Base-by-base conservation (phyloP, 345 rosid species). In the Murraya koenigii region DNA sequence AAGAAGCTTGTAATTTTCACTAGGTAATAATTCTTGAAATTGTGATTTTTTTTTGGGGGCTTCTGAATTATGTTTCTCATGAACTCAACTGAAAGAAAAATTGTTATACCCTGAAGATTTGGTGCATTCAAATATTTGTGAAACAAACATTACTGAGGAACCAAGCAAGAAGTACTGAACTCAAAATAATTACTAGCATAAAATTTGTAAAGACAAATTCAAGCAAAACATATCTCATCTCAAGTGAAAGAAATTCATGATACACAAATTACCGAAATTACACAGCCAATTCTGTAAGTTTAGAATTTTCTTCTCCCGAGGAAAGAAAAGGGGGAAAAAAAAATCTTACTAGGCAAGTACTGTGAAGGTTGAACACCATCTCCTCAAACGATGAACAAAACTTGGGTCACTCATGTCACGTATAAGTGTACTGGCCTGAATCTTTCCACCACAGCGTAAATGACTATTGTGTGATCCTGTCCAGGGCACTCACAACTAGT, bases 381-480 rank as follows among this genome's bases (percentile, higher is more conserved):
- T 77, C 66, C 23, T 61, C 30, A 28, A 25, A 9, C 17, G 69
- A 49, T 26, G 70, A 77, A 38, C 52, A 47, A 8, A 8, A 23
- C 41, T 15, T 52, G 3, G 15, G 75, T 73, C 67, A 81, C 52
- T 36, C 19, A 30, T 5, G 49, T 36, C 19, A 30, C 17, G 49
- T 11, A 14, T 36, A 38, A 33, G 41, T 28, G 0, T 44, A 52
- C 44, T 63, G 55, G 32, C 54, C 22, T 7, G 62, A 66, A 69
- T 77, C 68, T 52, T 74, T 78, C 35, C 9, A 47, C 44, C 69
- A 33, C 73, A 56, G 80, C 61, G 54, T 73, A 69, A 64, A 55
- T 13, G 73, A 44, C 35, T 14, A 30, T 52, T 41, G 61, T 74
- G 17, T 44, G 49, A 13, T 44, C 49, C 49, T 44, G 55, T 49